Base-by-base conservation (phyloP, 768 basidiomycete species). In the Rhodotorula kratochvilovae region DNA sequence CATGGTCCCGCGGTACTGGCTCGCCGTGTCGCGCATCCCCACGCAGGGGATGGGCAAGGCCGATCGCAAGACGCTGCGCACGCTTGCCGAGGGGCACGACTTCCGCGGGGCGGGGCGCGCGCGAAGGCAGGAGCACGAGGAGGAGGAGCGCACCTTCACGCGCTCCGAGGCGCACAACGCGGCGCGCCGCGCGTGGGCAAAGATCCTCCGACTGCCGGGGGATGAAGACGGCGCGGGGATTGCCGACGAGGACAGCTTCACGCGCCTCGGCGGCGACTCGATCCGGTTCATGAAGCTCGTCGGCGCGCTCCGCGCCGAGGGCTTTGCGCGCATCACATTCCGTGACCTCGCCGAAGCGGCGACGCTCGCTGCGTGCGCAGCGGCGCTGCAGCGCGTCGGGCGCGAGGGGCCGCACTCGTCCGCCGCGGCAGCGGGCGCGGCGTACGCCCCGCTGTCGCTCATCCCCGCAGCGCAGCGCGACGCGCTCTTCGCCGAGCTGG, bases 21-120 rank as follows among this genome's bases (percentile, higher is more conserved):
- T 75, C 39, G 63, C 70, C 1, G 70, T 75, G 8, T 63, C 19
- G 23, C 67, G 70, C 8, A 67, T 75, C 11, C 73, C 73, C 57
- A 75, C 73, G 25, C 67, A 68, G 39, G 73, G 73, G 3, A 75
- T 75, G 73, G 73, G 73, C 43, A 75, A 75, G 39, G 65, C 73
- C 2, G 73, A 75, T 35, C 63, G 70, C 15, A 75, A 75, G 57
- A 53, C 63, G 11, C 64, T 75, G 5, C 58, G 55, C 19, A 33
- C 35, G 0, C 54, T 75, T 13, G 73, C 73, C 7, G 70, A 57
- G 31, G 27, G 19, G 11, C 45, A 63, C 46, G 64, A 66, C 39
- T 75, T n/a, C n/a, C 58, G 45, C 66, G 60, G n/a, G n/a, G 61
- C 53, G 25, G 27, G 5, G 17, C 56, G 13, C 55, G 72, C 5